Evolutionary conservation across 2,329 filamentous ascomycete species (phyloP).

Genomic region (Fusarium nematophilum): DNA sequence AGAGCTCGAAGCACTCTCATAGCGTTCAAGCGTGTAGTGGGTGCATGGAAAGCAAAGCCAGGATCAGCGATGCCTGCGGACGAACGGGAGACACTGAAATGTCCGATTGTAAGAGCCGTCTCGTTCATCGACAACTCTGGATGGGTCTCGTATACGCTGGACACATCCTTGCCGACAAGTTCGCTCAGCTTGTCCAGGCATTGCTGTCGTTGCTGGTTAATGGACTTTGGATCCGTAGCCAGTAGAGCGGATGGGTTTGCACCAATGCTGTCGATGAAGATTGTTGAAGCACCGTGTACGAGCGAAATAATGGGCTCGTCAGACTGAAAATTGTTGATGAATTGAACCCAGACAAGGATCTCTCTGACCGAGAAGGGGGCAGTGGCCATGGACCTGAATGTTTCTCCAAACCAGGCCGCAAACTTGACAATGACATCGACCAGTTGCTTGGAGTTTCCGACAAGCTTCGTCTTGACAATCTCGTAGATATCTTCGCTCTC

Average conservation of each 20-base stretch:
- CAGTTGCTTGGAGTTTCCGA: constrained; percentile 63
- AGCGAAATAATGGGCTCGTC: constrained; percentile 59
- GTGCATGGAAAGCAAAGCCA: constrained; percentile 78
- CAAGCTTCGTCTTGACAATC: constrained; percentile 84
- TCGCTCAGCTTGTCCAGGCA: constrained; percentile 80
- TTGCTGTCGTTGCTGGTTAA: constrained; percentile 75
- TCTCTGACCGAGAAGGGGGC: constrained; percentile 91
- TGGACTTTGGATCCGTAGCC: constrained; percentile 74
- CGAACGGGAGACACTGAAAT: constrained; percentile 73
- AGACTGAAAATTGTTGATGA: constrained; percentile 77
- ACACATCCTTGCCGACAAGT: constrained; percentile 73
- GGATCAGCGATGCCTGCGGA: constrained; percentile 54
- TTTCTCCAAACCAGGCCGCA: constrained; percentile 90
- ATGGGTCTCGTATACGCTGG: constrained; percentile 71
- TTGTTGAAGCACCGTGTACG: constrained; percentile 91
- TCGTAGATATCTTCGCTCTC: constrained; percentile 87
- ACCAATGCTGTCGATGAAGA: constrained; percentile 94
- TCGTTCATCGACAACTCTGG: constrained; percentile 68
- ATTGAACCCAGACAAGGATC: constrained; percentile 91
- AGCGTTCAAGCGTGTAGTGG: constrained; percentile 88
- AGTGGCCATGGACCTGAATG: constrained; percentile 79
- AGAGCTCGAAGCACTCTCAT: constrained; percentile 92
- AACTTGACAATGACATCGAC: constrained; percentile 83
- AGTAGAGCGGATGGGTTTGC: constrained; percentile 93
- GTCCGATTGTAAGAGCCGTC: constrained; percentile 72